A percentile compares a stretch with the other conserved stretches of the same genome.
Evolutionary conservation across 2,329 filamentous ascomycete species (phyloP).

Genomic region (Sporothrix phasma): DNA sequence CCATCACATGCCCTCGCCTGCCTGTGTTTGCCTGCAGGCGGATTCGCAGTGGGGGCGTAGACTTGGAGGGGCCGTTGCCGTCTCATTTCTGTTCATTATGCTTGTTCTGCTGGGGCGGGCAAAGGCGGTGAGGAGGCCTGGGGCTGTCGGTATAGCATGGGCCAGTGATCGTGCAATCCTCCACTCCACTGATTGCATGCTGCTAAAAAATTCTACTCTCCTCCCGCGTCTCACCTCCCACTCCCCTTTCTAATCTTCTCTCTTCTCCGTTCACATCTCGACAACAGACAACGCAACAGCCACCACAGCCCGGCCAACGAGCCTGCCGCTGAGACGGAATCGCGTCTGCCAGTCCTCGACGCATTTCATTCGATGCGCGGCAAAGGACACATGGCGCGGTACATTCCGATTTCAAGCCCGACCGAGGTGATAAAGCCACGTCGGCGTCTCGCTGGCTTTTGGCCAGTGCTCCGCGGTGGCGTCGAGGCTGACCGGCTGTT

Average conservation of each 20-base stretch:
- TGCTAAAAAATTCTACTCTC: neutral
- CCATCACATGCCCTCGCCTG: slow-evolving; percentile 2
- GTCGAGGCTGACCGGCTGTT: too few species aligned
- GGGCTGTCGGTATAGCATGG: neutral
- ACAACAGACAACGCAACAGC: neutral
- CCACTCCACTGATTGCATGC: neutral
- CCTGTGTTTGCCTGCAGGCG: too few species aligned
- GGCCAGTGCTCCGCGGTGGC: neutral
- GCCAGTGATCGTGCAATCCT: neutral
- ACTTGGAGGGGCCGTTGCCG: too few species aligned
- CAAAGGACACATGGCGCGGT: neutral
- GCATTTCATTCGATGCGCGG: neutral
- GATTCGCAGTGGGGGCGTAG: neutral
- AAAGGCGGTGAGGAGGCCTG: neutral
- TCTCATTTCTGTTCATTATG: too few species aligned
- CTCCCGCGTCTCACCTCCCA: neutral
- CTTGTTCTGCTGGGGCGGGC: slow-evolving; percentile 5
- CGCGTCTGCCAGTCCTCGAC: neutral
- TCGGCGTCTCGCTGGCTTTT: neutral
- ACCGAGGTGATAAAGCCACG: neutral
- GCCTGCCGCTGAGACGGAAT: neutral
- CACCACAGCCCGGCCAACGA: neutral
- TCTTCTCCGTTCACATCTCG: neutral
- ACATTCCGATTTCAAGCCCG: neutral
- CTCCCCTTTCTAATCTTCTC: too few species aligned